These are phyloP conservation scores for Blastobotrys petasosporus DNA, from an alignment of 1,139 yeast species.

Conservation along the genomic window DNA sequence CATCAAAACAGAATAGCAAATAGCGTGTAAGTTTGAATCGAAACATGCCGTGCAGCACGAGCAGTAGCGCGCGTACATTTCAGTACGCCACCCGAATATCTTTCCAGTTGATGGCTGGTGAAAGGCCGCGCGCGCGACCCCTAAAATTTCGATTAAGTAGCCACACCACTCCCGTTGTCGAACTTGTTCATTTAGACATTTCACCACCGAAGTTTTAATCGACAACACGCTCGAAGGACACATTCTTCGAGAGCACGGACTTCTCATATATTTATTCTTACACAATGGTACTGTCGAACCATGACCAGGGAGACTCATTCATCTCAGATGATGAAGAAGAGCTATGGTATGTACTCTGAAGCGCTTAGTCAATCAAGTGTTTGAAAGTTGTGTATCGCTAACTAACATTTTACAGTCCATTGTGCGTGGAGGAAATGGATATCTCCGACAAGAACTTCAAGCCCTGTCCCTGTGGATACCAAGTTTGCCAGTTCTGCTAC, in stretches of 20 bases:
- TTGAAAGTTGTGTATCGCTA: neutral
- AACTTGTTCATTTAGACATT: neutral
- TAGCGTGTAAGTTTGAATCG: too few species aligned
- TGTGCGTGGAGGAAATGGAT: slow-evolving; percentile 97
- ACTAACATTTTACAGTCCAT: slow-evolving; percentile 46
- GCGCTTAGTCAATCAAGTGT: neutral
- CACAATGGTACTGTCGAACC: slow-evolving; percentile 18
- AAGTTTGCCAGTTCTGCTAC: slow-evolving; percentile 96
- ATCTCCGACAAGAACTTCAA: slow-evolving; percentile 91
- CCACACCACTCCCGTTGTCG: neutral
- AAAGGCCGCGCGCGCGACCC: too few species aligned
- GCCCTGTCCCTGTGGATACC: slow-evolving; percentile 99
- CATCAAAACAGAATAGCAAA: too few species aligned
- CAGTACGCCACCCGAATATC: too few species aligned
- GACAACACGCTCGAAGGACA: neutral
- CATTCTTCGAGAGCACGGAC: too few species aligned
- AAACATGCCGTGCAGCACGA: too few species aligned
- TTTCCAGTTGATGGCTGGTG: too few species aligned
- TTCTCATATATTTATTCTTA: neutral
- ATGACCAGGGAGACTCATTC: slow-evolving; percentile 41
- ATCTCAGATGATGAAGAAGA: slow-evolving; percentile 80
- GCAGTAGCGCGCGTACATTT: too few species aligned
- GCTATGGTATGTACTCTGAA: slow-evolving; percentile 64
- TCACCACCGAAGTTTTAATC: neutral
- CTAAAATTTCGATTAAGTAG: neutral